Percentiles rank a stretch among this genome's conserved stretches.
phyloP scores from a whole-genome alignment of 2,329 filamentous ascomycete genomes.

The Stagonosporopsis chrysanthemi region DNA sequence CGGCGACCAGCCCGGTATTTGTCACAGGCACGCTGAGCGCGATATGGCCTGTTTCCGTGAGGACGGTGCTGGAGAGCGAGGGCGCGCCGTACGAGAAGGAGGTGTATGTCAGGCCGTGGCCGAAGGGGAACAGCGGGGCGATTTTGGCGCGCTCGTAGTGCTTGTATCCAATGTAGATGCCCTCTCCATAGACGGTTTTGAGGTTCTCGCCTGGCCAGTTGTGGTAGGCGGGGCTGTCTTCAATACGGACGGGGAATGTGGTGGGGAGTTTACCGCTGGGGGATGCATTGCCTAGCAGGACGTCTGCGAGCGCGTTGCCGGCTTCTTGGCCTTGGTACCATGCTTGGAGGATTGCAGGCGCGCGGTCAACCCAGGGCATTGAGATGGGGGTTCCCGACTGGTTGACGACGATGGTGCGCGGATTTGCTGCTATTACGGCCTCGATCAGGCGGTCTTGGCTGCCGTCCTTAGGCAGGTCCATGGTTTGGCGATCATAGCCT shows the following conservation, averaged over 20 bases:
- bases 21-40: conserved; percentile 60
- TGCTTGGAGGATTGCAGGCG: conserved; percentile 73
- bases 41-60: conserved; percentile 56
- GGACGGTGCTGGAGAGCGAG: conserved; percentile 58
- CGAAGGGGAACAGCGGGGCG: conserved; percentile 75
- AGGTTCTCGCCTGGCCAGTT: conserved; percentile 77
- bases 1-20: conserved; percentile 65
- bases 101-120: conserved; percentile 80
- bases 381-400: conserved; percentile 77
- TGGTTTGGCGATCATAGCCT: conserved; percentile 68
- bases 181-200: conserved; percentile 74
- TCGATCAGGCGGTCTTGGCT: conserved; percentile 70
- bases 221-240: conserved; percentile 74
- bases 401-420: conserved; percentile 73
- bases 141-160: conserved; percentile 72
- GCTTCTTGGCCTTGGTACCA: conserved; percentile 92
- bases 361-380: conserved; percentile 73
- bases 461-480: conserved; percentile 64
- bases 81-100: conserved; percentile 70
- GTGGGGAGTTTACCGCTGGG: conserved; percentile 78
- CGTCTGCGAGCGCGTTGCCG: conserved; percentile 80
- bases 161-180: conserved; percentile 75
- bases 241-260: conserved; percentile 66
- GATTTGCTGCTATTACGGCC: conserved; percentile 69
- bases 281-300: conserved; percentile 76